Conservation (phyloP, 345 rosid genomes). For the Litchi chinensis region DNA sequence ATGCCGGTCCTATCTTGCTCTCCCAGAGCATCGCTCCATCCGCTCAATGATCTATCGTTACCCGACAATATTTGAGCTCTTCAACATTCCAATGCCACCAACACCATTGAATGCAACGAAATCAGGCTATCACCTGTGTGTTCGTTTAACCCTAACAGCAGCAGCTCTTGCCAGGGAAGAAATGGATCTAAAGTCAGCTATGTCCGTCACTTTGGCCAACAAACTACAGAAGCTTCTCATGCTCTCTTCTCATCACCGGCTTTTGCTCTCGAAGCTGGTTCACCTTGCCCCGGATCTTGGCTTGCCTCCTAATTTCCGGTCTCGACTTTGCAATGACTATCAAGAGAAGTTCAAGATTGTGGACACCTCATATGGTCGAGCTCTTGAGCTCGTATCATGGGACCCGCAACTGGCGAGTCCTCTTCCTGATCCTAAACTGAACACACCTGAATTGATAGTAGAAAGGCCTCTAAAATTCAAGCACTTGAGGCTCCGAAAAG, state of each 20-base stretch:
- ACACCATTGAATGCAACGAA: slow-evolving; percentile 80
- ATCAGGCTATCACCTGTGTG: slow-evolving; percentile 65
- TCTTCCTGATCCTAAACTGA: slow-evolving; percentile 39
- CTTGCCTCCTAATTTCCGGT: slow-evolving; percentile 82
- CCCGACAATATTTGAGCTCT: slow-evolving; percentile 78
- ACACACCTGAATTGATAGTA: slow-evolving; percentile 55
- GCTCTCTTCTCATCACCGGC: slow-evolving; percentile 73
- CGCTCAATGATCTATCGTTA: slow-evolving; percentile 76
- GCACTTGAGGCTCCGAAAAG: slow-evolving; percentile 71
- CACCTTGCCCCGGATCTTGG: slow-evolving; percentile 91
- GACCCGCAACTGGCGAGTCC: slow-evolving; percentile 58
- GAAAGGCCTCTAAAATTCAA: slow-evolving; percentile 87
- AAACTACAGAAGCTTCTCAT: slow-evolving; percentile 89
- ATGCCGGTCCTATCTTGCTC: slow-evolving; percentile 68
- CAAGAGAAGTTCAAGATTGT: slow-evolving; percentile 74
- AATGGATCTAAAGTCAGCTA: slow-evolving; percentile 50
- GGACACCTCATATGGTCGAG: slow-evolving; percentile 80
- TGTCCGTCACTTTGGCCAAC: slow-evolving; percentile 57
- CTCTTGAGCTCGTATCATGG: slow-evolving; percentile 87
- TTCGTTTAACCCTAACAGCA: slow-evolving; percentile 78
- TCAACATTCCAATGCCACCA: slow-evolving; percentile 62
- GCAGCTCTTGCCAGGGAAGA: slow-evolving; percentile 59
- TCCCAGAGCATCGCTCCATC: slow-evolving; percentile 53
- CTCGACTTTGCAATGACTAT: slow-evolving; percentile 79
- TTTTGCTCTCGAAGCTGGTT: slow-evolving; percentile 78